Conservation (phyloP, 1,284 basidiomycete genomes). For the Naganishia cerealis region DNA sequence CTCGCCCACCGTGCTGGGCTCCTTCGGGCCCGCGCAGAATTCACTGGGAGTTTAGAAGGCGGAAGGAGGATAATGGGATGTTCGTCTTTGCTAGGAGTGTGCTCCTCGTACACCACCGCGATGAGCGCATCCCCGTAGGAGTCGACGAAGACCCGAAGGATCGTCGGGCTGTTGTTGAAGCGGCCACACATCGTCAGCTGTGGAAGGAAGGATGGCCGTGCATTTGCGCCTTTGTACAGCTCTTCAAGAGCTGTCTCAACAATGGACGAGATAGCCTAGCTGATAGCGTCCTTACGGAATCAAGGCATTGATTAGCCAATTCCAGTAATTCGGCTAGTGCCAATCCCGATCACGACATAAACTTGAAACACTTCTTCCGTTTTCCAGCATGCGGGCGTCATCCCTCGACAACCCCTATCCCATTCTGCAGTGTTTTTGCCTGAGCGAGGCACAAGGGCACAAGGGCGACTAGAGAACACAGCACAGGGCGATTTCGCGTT, state of each 20-base stretch:
- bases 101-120: too few species aligned
- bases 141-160: too few species aligned
- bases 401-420: background rate
- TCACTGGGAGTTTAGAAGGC: background rate
- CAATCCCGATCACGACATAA: background rate
- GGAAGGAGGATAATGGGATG: background rate
- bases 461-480: background rate
- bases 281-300: background rate
- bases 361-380: background rate
- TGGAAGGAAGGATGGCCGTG: too few species aligned
- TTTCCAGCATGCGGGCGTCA: background rate
- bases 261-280: too few species aligned
- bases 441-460: background rate
- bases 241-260: too few species aligned
- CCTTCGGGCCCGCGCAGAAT: background rate
- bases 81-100: background rate
- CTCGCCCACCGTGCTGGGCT: background rate
- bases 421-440: too few species aligned
- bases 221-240: too few species aligned
- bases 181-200: too few species aligned
- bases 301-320: background rate
- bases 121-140: too few species aligned
- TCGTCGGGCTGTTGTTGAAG: too few species aligned
- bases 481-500: background rate
- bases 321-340: too few species aligned